phyloP scores from a whole-genome alignment of 164 flowering plant genomes.

The Vitis riparia region DNA sequence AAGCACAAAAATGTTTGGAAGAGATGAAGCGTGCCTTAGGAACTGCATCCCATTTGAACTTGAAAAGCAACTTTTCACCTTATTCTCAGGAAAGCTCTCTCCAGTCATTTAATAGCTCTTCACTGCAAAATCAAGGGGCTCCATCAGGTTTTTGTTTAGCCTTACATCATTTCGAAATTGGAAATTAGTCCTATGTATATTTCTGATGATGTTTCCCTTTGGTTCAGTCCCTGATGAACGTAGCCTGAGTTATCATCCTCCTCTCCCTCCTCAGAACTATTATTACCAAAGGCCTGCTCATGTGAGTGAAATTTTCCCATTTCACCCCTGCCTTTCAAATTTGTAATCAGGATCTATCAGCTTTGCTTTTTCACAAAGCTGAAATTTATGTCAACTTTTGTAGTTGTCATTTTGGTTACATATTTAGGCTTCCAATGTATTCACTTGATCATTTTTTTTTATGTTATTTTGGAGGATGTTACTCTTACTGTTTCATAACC shows the following conservation, averaged over 20 bases:
- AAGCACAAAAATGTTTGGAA: slow-evolving; percentile 44
- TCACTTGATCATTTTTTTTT: too few relatives aligned
- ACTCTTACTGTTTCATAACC: too few relatives aligned
- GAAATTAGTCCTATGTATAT: neutral
- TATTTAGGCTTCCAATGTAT: too few relatives aligned
- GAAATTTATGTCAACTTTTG: too few relatives aligned
- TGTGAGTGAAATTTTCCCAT: slow-evolving; percentile 17
- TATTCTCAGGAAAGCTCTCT: slow-evolving; percentile 28
- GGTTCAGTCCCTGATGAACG: slow-evolving; percentile 24
- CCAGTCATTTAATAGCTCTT: slow-evolving; percentile 20
- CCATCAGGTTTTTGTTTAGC: slow-evolving; percentile 29
- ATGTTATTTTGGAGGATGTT: too few relatives aligned
- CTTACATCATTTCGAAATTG: neutral
- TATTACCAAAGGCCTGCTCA: slow-evolving; percentile 15
- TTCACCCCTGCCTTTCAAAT: neutral
- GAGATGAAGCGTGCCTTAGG: slow-evolving; percentile 51
- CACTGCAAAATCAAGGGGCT: slow-evolving; percentile 16
- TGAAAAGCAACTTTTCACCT: slow-evolving; percentile 12
- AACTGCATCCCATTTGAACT: slow-evolving; percentile 15
- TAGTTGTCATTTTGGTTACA: too few relatives aligned
- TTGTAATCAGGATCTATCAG: neutral
- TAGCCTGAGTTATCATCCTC: slow-evolving; percentile 19
- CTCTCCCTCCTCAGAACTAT: slow-evolving; percentile 14
- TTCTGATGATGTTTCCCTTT: slow-evolving; percentile 11
- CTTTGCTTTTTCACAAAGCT: too few relatives aligned